These are phyloP conservation scores for Cryptosporidium parvum DNA, from an alignment of 169 alveolate genomes.

Conservation along the genomic window DNA sequence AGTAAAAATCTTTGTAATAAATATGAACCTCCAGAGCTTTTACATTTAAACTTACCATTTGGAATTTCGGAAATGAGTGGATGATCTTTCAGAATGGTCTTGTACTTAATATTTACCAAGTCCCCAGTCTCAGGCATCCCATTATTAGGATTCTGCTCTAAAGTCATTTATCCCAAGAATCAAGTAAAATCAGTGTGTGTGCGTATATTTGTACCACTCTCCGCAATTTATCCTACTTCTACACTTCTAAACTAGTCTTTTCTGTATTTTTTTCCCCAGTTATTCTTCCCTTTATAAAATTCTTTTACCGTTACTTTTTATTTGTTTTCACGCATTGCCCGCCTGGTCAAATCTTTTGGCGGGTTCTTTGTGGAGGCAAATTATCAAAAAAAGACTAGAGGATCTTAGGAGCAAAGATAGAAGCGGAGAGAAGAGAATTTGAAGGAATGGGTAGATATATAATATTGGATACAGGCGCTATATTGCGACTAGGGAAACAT, in stretches of 20 bases:
- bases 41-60: slow-evolving; percentile 7
- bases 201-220: neutral
- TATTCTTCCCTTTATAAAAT: neutral
- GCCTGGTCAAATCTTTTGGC: slow-evolving; percentile 3
- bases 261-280: neutral
- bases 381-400: slow-evolving; percentile 37
- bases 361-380: neutral
- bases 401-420: slow-evolving; percentile 15
- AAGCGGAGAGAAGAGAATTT: slow-evolving; percentile 14
- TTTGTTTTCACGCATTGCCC: neutral
- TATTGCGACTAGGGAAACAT: slow-evolving; percentile 36
- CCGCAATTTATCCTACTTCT: neutral
- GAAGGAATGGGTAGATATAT: slow-evolving; percentile 40
- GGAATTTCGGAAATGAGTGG: neutral
- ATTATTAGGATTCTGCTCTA: neutral
- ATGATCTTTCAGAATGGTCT: neutral
- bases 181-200: neutral
- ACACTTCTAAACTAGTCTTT: neutral
- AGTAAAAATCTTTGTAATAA: neutral
- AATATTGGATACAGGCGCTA: slow-evolving; percentile 68
- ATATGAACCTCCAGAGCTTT: neutral
- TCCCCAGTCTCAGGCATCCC: slow-evolving; percentile 38
- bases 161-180: neutral
- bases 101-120: slow-evolving; percentile 32
- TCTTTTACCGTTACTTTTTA: neutral